Evolutionary conservation across 2,329 filamentous ascomycete genomes (phyloP).

Genomic region (Colletotrichum coccodes): DNA sequence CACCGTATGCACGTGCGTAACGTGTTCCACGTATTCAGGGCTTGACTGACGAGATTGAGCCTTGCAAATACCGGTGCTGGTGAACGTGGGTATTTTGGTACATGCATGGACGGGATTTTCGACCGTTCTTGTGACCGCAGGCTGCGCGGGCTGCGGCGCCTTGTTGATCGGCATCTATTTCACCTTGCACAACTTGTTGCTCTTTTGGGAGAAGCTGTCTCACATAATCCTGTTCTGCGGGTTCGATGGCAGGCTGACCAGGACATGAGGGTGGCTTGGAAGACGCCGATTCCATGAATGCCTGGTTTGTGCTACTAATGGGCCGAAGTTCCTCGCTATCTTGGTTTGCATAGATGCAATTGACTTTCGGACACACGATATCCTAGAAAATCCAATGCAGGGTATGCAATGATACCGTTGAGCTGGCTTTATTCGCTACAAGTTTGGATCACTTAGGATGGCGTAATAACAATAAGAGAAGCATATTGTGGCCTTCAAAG

Average conservation of each 20-base stretch:
- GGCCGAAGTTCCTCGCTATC: background rate
- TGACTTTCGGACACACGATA: background rate
- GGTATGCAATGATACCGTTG: too few relatives aligned
- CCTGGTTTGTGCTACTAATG: background rate
- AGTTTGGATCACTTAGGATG: too few relatives aligned
- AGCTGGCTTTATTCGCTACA: too few relatives aligned
- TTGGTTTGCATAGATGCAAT: too few relatives aligned
- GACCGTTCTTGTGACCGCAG: slow-evolving; percentile 3
- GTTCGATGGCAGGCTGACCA: background rate
- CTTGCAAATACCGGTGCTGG: background rate
- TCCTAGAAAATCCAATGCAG: background rate
- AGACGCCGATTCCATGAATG: background rate
- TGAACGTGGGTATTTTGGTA: background rate
- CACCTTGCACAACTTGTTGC: slow-evolving; percentile 5
- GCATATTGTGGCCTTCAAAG: too few relatives aligned
- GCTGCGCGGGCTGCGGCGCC: slow-evolving; percentile 1
- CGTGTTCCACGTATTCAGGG: background rate
- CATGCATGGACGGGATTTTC: background rate
- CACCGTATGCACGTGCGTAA: background rate
- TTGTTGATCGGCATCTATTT: slow-evolving; percentile 23
- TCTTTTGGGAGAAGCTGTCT: background rate
- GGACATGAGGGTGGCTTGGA: background rate
- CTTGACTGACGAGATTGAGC: too few relatives aligned
- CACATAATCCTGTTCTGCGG: slow-evolving; percentile 2
- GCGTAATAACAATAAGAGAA: too few relatives aligned